phyloP scores from a whole-genome alignment of 139 green algal genomes.

The Chlamydomonas incerta region DNA sequence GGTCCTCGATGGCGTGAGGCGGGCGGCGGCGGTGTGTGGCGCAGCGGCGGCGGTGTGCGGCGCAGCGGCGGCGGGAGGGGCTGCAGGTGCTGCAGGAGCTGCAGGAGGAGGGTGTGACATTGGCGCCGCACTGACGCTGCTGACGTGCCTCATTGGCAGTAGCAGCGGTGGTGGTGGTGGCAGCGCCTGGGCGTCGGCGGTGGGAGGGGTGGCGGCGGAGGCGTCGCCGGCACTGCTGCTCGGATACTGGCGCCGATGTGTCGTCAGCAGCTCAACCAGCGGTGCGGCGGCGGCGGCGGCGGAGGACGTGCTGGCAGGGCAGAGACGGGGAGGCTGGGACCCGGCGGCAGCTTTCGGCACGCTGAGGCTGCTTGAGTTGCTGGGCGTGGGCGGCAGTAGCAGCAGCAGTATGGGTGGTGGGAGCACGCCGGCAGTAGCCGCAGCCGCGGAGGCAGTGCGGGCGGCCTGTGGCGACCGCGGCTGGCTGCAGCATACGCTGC shows the following conservation, averaged over 20 bases:
- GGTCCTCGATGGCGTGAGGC: neutral
- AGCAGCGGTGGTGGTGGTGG: too few relatives aligned
- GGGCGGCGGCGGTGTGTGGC: neutral
- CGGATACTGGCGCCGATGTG: too few relatives aligned
- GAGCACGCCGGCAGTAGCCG: too few relatives aligned
- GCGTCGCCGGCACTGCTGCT: too few relatives aligned
- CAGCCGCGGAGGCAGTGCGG: neutral
- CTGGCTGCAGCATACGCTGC: too few relatives aligned
- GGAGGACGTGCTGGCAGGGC: neutral
- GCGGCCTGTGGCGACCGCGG: neutral
- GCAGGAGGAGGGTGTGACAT: too few relatives aligned
- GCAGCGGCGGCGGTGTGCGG: neutral
- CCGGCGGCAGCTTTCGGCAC: neutral
- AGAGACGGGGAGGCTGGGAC: neutral
- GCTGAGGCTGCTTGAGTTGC: constrained; percentile 1
- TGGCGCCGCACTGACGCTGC: too few relatives aligned
- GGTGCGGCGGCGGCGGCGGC: neutral
- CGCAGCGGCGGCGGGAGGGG: too few relatives aligned
- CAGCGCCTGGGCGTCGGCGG: too few relatives aligned
- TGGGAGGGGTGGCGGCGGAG: too few relatives aligned
- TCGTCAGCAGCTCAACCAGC: neutral
- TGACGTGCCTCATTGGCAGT: too few relatives aligned
- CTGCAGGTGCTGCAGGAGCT: too few relatives aligned
- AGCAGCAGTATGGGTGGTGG: neutral
- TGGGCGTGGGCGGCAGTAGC: neutral